These are phyloP conservation scores for Lactifluus volemus DNA, from an alignment of 768 basidiomycete species.

Conservation along the genomic window DNA sequence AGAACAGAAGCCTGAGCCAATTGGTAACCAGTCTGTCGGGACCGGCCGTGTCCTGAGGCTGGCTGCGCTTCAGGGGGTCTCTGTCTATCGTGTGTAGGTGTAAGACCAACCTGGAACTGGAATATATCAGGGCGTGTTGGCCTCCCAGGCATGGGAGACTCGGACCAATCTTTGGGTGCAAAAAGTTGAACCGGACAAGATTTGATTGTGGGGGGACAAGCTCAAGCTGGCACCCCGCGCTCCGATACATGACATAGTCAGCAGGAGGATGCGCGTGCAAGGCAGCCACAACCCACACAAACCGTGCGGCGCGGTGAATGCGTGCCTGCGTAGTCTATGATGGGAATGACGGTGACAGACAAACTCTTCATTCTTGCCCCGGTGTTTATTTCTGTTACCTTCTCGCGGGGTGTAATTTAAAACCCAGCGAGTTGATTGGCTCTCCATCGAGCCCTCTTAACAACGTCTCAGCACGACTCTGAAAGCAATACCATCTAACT, in stretches of 20 bases:
- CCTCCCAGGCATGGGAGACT: background rate
- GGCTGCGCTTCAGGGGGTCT: background rate
- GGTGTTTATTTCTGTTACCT: constrained; percentile 4
- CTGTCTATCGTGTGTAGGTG: background rate
- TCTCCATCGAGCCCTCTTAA: background rate
- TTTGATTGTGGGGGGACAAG: background rate
- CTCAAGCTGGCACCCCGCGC: background rate
- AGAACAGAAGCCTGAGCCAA: constrained; percentile 10
- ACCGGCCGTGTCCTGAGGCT: background rate
- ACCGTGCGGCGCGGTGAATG: background rate
- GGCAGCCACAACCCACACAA: background rate
- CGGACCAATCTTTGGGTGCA: no score
- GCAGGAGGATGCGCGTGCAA: background rate
- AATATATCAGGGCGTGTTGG: background rate
- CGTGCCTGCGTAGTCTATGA: constrained; percentile 1
- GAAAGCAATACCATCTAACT: background rate
- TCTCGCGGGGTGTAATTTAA: constrained; percentile 19
- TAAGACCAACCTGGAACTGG: background rate
- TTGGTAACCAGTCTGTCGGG: constrained; percentile 1
- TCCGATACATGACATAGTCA: background rate
- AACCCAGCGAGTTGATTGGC: constrained; percentile 17
- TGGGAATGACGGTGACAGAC: constrained; percentile 12
- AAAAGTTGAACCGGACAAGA: background rate
- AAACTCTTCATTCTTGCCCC: constrained; percentile 11
- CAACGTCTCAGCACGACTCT: background rate